Evolutionary conservation across 208 protist genomes (phyloP).

Genomic region (Wallacemonas collosoma): DNA sequence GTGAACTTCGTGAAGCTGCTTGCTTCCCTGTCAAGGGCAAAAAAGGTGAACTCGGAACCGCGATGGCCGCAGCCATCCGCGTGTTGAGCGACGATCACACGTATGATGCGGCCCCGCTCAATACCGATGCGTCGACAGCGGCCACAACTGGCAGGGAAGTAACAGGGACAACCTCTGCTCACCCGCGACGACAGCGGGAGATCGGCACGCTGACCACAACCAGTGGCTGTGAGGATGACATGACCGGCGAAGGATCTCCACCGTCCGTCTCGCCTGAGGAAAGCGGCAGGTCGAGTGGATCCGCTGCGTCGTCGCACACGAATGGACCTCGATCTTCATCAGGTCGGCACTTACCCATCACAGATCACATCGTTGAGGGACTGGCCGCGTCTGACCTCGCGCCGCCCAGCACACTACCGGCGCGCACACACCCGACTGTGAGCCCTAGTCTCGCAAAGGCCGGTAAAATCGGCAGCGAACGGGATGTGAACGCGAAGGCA

Average conservation of each 20-base stretch:
- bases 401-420: slow-evolving; percentile 1
- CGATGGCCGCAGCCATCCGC: slow-evolving; percentile 44
- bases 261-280: slow-evolving; percentile 10
- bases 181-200: too few species aligned
- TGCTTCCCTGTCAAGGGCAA: slow-evolving; percentile 42
- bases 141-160: too few species aligned
- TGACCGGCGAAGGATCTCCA: background rate
- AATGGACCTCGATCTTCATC: background rate
- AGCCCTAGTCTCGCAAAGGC: background rate
- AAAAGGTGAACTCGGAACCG: slow-evolving; percentile 55
- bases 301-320: background rate
- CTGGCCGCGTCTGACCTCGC: background rate
- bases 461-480: background rate
- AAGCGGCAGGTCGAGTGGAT: too few species aligned
- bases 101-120: too few species aligned
- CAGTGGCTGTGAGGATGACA: background rate
- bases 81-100: slow-evolving; percentile 26
- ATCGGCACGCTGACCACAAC: too few species aligned
- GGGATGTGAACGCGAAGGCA: background rate
- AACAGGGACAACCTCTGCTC: too few species aligned
- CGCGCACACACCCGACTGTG: background rate
- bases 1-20: slow-evolving; percentile 54
- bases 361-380: slow-evolving; percentile 12
- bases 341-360: slow-evolving; percentile 9
- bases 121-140: too few species aligned